Percentiles rank a stretch among this genome's conserved stretches.
phyloP scores from a whole-genome alignment of 257 asterid species.

The Nicotiana benthamiana region DNA sequence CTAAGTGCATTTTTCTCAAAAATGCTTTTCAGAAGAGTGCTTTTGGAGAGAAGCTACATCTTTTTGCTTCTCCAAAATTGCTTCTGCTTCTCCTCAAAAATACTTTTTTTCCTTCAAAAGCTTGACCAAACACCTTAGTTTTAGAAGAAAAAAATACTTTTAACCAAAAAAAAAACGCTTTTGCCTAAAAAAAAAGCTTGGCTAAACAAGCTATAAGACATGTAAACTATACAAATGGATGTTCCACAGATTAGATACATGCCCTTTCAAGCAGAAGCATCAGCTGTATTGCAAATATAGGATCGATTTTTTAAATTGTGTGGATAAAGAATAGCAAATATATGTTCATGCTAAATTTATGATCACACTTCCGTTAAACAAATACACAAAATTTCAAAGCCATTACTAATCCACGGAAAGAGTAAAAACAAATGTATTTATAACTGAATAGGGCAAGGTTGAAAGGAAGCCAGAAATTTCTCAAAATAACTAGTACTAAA shows the following conservation, averaged over 20 bases:
- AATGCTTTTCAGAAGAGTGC: too few relatives aligned
- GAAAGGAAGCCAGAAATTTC: background rate
- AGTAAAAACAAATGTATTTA: background rate
- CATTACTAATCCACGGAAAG: background rate
- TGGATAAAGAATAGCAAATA: background rate
- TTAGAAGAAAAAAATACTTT: too few relatives aligned
- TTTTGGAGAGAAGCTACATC: too few relatives aligned
- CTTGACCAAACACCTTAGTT: too few relatives aligned
- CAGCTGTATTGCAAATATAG: background rate
- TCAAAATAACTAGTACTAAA: background rate
- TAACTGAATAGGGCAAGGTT: conserved; percentile 1
- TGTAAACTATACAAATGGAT: background rate
- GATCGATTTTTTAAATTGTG: background rate
- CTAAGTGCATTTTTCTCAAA: too few relatives aligned
- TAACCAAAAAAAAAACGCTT: too few relatives aligned
- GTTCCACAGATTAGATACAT: background rate
- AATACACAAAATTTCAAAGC: background rate
- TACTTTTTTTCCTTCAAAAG: too few relatives aligned
- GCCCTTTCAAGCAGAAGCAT: background rate
- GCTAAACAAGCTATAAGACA: background rate
- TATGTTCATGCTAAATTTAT: background rate
- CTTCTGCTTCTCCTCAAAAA: too few relatives aligned
- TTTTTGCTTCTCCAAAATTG: too few relatives aligned
- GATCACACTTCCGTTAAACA: background rate
- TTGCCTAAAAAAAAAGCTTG: too few relatives aligned